These are phyloP conservation scores for Boletales sp. DNA, from an alignment of 768 basidiomycete species.

Conservation along the genomic window DNA sequence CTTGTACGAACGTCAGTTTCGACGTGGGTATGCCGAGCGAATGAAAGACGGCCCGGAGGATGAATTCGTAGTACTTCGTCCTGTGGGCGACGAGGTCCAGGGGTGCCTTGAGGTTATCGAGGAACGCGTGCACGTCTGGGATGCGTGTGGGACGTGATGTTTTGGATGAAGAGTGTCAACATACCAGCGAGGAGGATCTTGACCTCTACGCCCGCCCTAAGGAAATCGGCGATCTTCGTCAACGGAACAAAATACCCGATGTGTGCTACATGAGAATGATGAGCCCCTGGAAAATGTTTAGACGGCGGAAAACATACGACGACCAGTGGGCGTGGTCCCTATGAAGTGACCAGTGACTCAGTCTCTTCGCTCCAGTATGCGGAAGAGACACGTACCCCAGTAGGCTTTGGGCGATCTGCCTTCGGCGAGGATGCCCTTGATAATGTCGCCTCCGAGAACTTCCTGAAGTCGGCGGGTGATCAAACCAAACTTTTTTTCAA, in stretches of 20 bases:
- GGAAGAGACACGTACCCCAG: conserved; percentile 63
- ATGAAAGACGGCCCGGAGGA: conserved; percentile 80
- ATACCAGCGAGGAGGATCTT: conserved; percentile 78
- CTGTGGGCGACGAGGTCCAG: conserved; percentile 85
- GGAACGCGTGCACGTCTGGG: conserved; percentile 91
- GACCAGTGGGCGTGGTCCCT: conserved; percentile 93
- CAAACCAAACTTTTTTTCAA: conserved; percentile 61
- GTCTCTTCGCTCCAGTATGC: not conserved
- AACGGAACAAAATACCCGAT: conserved; percentile 96
- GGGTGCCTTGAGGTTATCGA: conserved; percentile 96
- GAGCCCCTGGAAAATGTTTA: not conserved
- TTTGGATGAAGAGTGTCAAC: conserved; percentile 4
- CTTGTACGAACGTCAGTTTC: conserved; percentile 79
- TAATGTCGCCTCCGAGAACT: conserved; percentile 78
- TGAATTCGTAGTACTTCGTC: conserved; percentile 83
- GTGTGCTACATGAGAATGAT: conserved; percentile 58
- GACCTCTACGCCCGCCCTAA: conserved; percentile 88
- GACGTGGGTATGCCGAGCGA: conserved; percentile 89
- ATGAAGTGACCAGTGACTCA: not conserved
- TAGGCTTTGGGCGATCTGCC: conserved; percentile 79
- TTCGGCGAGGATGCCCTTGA: conserved; percentile 77
- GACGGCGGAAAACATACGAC: conserved; percentile 60
- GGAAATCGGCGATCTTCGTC: conserved; percentile 94
- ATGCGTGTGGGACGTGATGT: not conserved
- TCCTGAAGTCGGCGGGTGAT: conserved; percentile 87